Evolutionary conservation across 768 basidiomycete genomes (phyloP).

Genomic region (Ramaria rubella): DNA sequence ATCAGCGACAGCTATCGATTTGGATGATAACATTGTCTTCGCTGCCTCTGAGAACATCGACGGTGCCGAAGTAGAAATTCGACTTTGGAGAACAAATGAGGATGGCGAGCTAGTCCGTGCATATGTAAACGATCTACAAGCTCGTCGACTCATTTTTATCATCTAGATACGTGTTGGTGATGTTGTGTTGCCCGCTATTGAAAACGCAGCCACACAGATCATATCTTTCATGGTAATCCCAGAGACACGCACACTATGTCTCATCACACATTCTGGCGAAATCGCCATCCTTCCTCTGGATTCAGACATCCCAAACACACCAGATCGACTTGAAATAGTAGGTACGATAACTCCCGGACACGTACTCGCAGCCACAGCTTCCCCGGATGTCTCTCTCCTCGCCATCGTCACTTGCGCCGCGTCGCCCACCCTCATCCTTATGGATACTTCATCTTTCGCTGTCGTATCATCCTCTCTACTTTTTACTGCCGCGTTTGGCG

Average conservation of each 20-base stretch:
- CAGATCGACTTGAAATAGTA: slow-evolving; percentile 12
- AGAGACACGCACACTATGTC: slow-evolving; percentile 59
- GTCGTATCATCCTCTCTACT: slow-evolving; percentile 75
- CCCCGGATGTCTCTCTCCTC: slow-evolving; percentile 86
- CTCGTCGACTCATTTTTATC: slow-evolving; percentile 4
- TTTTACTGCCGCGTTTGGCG: slow-evolving; percentile 73
- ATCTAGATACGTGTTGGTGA: not conserved
- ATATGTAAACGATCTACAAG: slow-evolving; percentile 7
- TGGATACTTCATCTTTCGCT: slow-evolving; percentile 79
- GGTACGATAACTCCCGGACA: slow-evolving; percentile 40
- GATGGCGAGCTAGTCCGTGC: slow-evolving; percentile 12
- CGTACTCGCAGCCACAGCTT: slow-evolving; percentile 72
- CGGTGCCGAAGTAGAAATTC: slow-evolving; percentile 49
- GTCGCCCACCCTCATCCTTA: slow-evolving; percentile 60
- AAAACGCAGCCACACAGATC: slow-evolving; percentile 37
- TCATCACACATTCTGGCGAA: slow-evolving; percentile 74
- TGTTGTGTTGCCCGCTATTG: slow-evolving; percentile 8
- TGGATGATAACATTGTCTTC: slow-evolving; percentile 57
- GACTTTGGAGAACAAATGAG: slow-evolving; percentile 45
- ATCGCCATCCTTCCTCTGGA: slow-evolving; percentile 60
- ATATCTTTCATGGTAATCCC: slow-evolving; percentile 63
- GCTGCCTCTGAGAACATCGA: slow-evolving; percentile 45
- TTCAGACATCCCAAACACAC: slow-evolving; percentile 11
- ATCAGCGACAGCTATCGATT: slow-evolving; percentile 47
- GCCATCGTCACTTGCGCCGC: slow-evolving; percentile 68